Base-by-base conservation (phyloP, 2,329 filamentous ascomycete species). In the Claviceps spartinae region DNA sequence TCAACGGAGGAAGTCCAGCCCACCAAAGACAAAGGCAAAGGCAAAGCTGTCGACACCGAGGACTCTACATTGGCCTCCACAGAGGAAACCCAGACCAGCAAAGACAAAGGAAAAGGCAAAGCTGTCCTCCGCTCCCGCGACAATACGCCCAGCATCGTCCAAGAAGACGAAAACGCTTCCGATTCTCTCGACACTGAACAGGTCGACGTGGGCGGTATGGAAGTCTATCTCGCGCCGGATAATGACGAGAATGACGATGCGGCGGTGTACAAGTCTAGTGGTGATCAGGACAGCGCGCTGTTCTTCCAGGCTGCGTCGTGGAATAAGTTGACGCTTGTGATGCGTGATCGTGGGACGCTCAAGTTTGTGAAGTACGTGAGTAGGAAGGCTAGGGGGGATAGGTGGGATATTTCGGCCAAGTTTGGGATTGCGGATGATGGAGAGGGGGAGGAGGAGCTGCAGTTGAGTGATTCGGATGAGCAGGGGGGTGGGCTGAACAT, bases 331-430 rank as follows among this genome's bases (percentile, higher is more conserved):
- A 89, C 85, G 57, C 81, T 98, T 58, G 93, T 97, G 36, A 72
- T 97, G 59, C 79, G 93, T 53, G 93, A 98, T 65, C 82, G 80
- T 58, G 90, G 88, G 14, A 85, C 86, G 14, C 74, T 98, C 63
- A 84, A 88, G 65, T 98, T 98, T 65, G 89, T 97, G 62, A 98
- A 97, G 73, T 98, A 97, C 66, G 85, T 98, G 22, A 94, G 86
- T 67, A 76, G 76, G 54, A 79, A 77, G 49, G 93, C 93, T 7
- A 80, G 80, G 62, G 93, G 93, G 1, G 93, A 97, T 69, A 77
- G 93, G 44, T 97, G 90, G 88, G 93, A 98, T 69, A 75, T 97
- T 48, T 84, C 81, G 47, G 93, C 82, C 0, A 81, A 82, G 37
- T 88, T 86, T 65, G 87, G 84, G 24, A 83, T 95, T 36, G 77